These are phyloP conservation scores for Colletotrichum sp. DNA, from an alignment of 2,329 filamentous ascomycete species.

Conservation along the genomic window DNA sequence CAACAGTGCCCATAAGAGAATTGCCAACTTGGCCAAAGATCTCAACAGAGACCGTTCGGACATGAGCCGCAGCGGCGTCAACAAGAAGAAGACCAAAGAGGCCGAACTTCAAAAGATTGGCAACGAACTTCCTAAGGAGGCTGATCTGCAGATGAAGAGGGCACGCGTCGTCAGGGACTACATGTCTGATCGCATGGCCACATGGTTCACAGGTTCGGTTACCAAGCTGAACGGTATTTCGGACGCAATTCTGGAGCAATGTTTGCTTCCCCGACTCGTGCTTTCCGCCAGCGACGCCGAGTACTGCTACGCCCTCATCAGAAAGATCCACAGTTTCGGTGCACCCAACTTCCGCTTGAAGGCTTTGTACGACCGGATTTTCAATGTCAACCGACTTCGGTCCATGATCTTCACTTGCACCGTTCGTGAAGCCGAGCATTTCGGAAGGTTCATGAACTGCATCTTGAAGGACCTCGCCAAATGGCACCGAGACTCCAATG, in stretches of 20 bases:
- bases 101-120: constrained; percentile 72
- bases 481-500: constrained; percentile 70
- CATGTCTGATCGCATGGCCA: constrained; percentile 75
- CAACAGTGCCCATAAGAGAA: constrained; percentile 72
- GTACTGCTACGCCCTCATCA: constrained; percentile 86
- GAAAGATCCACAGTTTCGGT: constrained; percentile 83
- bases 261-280: constrained; percentile 86
- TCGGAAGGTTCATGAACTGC: constrained; percentile 90
- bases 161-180: constrained; percentile 71
- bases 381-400: constrained; percentile 81
- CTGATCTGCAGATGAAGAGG: constrained; percentile 66
- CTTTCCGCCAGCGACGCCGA: constrained; percentile 88
- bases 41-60: constrained; percentile 77
- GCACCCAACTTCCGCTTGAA: constrained; percentile 87
- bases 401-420: constrained; percentile 89
- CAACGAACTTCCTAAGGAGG: constrained; percentile 75
- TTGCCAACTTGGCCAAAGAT: constrained; percentile 70
- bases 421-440: constrained; percentile 86
- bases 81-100: constrained; percentile 73
- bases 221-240: constrained; percentile 72
- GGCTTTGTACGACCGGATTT: constrained; percentile 82
- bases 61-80: constrained; percentile 68
- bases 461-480: constrained; percentile 78
- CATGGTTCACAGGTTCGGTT: constrained; percentile 75
- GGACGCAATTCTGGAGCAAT: constrained; percentile 83